phyloP scores from a whole-genome alignment of 768 basidiomycete genomes.

The Tylopilus subfusipes region DNA sequence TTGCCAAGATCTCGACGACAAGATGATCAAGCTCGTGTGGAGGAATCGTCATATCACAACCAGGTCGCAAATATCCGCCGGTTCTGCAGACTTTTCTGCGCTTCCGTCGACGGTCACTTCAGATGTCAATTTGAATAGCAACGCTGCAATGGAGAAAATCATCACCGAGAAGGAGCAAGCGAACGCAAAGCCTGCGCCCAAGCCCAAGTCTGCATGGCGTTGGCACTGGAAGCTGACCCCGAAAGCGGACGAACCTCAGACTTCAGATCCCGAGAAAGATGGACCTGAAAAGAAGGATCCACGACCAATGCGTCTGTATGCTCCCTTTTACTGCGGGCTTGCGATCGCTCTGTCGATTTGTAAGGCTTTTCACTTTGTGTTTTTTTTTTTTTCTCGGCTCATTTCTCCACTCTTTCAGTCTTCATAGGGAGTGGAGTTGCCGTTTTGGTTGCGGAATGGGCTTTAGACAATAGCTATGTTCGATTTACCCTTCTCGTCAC shows the following conservation, averaged over 20 bases:
- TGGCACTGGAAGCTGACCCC: conserved; percentile 46
- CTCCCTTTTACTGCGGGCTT: conserved; percentile 69
- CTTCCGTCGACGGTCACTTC: conserved; percentile 49
- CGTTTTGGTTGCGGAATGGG: conserved; percentile 62
- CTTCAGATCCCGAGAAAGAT: conserved; percentile 49
- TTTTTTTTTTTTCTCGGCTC: conserved; percentile 12
- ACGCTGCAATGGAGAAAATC: conserved; percentile 23
- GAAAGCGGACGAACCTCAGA: conserved; percentile 20
- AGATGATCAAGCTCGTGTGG: conserved; percentile 83
- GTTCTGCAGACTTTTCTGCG: conserved; percentile 34
- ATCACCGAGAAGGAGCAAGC: conserved; percentile 19
- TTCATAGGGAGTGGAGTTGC: conserved; percentile 63
- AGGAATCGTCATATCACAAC: conserved; percentile 35
- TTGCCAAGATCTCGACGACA: conserved; percentile 67
- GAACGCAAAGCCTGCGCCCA: neutral
- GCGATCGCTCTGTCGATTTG: conserved; percentile 61
- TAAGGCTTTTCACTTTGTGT: conserved; percentile 35
- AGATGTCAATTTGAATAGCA: conserved; percentile 51
- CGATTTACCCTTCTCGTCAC: conserved; percentile 67
- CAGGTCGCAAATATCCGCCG: conserved; percentile 18
- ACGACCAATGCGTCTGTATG: conserved; percentile 61
- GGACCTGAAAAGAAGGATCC: conserved; percentile 20
- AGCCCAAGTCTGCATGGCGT: conserved; percentile 17
- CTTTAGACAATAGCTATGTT: conserved; percentile 54
- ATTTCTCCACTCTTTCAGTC: conserved; percentile 43